Base-by-base conservation (phyloP, 129 eudicot genomes). In the Centrapalus pauciflorus region DNA sequence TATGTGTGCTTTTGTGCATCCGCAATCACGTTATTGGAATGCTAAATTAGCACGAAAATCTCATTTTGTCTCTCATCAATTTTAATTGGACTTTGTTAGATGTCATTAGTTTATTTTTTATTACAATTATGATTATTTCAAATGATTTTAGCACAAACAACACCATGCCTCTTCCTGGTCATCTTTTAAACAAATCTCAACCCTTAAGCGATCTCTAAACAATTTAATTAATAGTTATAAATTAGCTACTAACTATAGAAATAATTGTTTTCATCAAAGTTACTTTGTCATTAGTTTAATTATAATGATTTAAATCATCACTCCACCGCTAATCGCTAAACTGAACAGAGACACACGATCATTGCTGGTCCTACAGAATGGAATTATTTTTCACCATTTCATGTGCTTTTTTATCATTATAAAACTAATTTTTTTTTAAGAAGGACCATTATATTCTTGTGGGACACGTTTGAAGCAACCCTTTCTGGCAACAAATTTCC, bases 291-390 rank as follows among this genome's bases (percentile, higher is more conserved):
- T 27, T 33, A 25, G 61, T 71, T 51, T 45, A 60, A 2, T 21
- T 46, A 12, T 43, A 6, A 70, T 70, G 12, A 57, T 70, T 38
- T 70, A 17, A 70, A 58, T 58, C 67, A 70, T 21, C 58, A 48
- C 7, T 45, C 59, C 59, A 30, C 57, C 66, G 75, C 16, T 56
- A 41, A 70, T 27, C 19, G 66, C n/a, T 34, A 32, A 46, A 71
- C 12, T 24, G 46, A 43, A 49, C 37, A 20, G 5, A 25, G 62
- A 71, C 76, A 71, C 76, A 49, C 40, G 70, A 49, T 61, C 19
- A 46, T 8, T 49, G 62, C 14, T 30, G 76, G 43, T 7, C 76
- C 59, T 61, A 24, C 55, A 43, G 5, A 43, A n/a, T n/a, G 19
- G 20, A 43, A 43, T 43, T 43, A 43, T 43, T 43, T 43, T 40